Conservation (phyloP, 2,329 filamentous ascomycete genomes). For the Ascocoryne sarcoides region DNA sequence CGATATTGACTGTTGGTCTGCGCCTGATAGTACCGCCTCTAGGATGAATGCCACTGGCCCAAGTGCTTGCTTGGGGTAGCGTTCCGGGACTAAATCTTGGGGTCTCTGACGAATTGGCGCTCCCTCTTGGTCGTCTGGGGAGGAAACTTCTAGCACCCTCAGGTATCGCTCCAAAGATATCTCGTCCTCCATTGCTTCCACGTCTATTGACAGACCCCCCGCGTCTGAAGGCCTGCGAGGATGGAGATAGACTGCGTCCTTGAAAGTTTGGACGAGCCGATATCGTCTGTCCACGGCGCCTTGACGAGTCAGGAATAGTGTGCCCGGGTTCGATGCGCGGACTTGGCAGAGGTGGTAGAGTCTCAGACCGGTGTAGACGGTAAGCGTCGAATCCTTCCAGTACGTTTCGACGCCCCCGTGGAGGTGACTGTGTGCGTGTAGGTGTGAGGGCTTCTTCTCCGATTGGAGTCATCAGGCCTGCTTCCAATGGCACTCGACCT, state of each 20-base stretch:
- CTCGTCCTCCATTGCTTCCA: conserved; percentile 2
- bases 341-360: conserved; percentile 2
- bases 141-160: not conserved
- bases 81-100: conserved; percentile 10
- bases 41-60: conserved; percentile 4
- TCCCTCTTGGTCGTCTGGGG: conserved; percentile 8
- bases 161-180: conserved; percentile 7
- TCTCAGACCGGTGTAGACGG: not conserved
- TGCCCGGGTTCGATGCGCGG: no score
- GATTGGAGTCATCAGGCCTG: no score
- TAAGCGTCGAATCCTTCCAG: no score
- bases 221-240: no score
- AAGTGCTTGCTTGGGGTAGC: conserved; percentile 10
- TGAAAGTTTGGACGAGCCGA: conserved; percentile 4
- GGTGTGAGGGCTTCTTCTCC: no score
- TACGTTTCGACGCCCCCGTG: no score
- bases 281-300: conserved; percentile 15
- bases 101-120: conserved; percentile 7
- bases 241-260: not conserved
- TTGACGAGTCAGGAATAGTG: no score
- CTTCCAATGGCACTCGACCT: no score
- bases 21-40: conserved; percentile 9
- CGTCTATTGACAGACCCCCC: no score
- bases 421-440: no score
- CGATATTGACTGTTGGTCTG: conserved; percentile 7